Base-by-base conservation (phyloP, 2,329 filamentous ascomycete genomes). In the Phyllosticta citriasiana region DNA sequence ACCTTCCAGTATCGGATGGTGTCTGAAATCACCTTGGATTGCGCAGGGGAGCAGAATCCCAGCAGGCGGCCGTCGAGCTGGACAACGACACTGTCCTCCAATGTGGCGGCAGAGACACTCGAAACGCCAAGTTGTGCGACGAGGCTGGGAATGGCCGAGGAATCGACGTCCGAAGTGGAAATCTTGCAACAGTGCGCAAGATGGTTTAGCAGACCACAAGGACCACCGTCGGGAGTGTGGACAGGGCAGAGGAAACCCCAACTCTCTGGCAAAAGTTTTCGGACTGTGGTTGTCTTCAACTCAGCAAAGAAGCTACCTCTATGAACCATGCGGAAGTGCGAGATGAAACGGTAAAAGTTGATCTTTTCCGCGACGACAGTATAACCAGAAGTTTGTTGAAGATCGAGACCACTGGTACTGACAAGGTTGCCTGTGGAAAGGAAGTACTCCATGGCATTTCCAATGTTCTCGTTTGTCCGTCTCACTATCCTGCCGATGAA, bases 241-340 rank as follows among this genome's bases (percentile, higher is more conserved):
- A 97, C 93, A 19, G 94, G 94, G 71, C 94, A 99, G 67, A 99
- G 80, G 77, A 97, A 99, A 7, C 94, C 94, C 94, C 94, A 99
- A 67, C 91, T 96, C 72, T 99, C 94, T 1, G 94, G 94, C 22
- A 97, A 78, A 67, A 99, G 79, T 75, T 97, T 99, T 78, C 94
- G 85, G 57, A 99, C 94, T 0, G 94, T 94, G 0, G 94, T 99
- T 0, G 94, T 99, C 77, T 97, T 97, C 65, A 99, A 78, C 73
- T 97, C 90, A 3, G 94, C 94, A 74, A 99, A 99, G 83, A 99
- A 99, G 72, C 91, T 94, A 80, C 94, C 94, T 85, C 94, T 86
- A 78, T 99, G 94, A 62, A 99, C 91, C 91, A 97, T 97, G 67
- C 94, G 88, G 82, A 99, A 99, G 75, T 99, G 94, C 74, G 90